A percentile compares a stretch with the other conserved stretches of the same genome.
Conservation (phyloP, 352 stramenopile species). For the Phytophthora vignae region DNA sequence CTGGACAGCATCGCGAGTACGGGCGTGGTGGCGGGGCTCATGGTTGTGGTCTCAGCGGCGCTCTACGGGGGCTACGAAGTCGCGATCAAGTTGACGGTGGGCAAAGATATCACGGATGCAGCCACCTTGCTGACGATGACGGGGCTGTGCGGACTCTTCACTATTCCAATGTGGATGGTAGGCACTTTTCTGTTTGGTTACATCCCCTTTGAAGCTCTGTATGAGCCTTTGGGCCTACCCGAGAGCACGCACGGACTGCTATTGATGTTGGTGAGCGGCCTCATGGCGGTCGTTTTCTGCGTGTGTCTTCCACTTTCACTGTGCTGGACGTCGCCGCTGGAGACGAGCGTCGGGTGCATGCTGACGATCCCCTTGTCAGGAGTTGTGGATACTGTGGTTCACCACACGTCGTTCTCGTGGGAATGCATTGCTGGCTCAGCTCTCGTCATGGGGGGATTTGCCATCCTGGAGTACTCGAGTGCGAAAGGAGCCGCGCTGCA, state of each 20-base stretch:
- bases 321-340: conserved; percentile 63
- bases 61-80: conserved; percentile 66
- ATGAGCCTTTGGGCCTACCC: conserved; percentile 56
- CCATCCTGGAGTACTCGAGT: conserved; percentile 42
- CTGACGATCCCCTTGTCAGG: conserved; percentile 65
- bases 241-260: conserved; percentile 35
- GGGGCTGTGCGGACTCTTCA: conserved; percentile 54
- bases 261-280: conserved; percentile 43
- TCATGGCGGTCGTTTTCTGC: conserved; percentile 52
- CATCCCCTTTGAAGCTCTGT: conserved; percentile 43
- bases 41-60: conserved; percentile 55
- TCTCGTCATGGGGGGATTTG: conserved; percentile 65
- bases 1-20: conserved; percentile 41
- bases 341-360: conserved; percentile 68
- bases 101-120: conserved; percentile 53
- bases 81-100: conserved; percentile 47
- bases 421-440: conserved; percentile 53
- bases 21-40: conserved; percentile 44
- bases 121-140: conserved; percentile 56
- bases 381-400: conserved; percentile 48
- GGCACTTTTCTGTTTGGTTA: conserved; percentile 45
- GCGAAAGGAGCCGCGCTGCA: not conserved
- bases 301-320: conserved; percentile 51
- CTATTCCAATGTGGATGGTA: conserved; percentile 51
- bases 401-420: conserved; percentile 52